Conservation (phyloP, 352 stramenopile species). For the Globisporangium alternatum region DNA sequence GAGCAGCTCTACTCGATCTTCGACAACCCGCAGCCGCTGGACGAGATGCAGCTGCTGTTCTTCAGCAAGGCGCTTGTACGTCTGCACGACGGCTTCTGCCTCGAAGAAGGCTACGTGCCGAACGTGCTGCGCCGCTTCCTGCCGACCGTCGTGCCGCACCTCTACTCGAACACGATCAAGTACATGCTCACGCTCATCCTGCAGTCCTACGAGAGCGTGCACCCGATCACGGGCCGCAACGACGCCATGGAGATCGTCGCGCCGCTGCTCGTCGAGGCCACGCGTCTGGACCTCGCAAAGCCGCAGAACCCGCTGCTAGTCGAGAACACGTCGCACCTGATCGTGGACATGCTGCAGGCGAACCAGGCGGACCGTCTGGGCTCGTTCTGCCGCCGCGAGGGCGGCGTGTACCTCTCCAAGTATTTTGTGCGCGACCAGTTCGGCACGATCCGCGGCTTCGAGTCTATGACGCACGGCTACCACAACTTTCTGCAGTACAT, state of each 20-base stretch:
- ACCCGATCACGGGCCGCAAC: conserved; percentile 84
- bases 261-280: conserved; percentile 51
- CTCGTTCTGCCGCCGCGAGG: conserved; percentile 77
- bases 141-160: conserved; percentile 69
- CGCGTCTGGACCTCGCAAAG: conserved; percentile 32
- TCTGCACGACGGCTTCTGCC: conserved; percentile 82
- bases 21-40: conserved; percentile 63
- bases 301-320: conserved; percentile 51
- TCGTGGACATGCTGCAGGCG: conserved; percentile 86
- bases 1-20: conserved; percentile 83
- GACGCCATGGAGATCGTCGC: conserved; percentile 85
- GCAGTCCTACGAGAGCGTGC: conserved; percentile 86
- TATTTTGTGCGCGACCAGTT: conserved; percentile 90
- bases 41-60: conserved; percentile 87
- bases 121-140: conserved; percentile 82
- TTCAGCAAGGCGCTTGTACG: conserved; percentile 87
- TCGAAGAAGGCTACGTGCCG: conserved; percentile 82
- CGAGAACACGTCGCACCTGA: conserved; percentile 73
- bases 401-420: conserved; percentile 82
- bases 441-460: conserved; percentile 83
- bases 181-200: conserved; percentile 88
- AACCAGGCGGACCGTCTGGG: conserved; percentile 84
- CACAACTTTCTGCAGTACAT: conserved; percentile 90
- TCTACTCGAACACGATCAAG: conserved; percentile 90
- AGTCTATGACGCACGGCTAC: conserved; percentile 87